Evolutionary conservation across 495 filamentous ascomycete genomes (phyloP), one percentile per base, ranked within the genome.

Genomic region (Penicillium canescens): DNA sequence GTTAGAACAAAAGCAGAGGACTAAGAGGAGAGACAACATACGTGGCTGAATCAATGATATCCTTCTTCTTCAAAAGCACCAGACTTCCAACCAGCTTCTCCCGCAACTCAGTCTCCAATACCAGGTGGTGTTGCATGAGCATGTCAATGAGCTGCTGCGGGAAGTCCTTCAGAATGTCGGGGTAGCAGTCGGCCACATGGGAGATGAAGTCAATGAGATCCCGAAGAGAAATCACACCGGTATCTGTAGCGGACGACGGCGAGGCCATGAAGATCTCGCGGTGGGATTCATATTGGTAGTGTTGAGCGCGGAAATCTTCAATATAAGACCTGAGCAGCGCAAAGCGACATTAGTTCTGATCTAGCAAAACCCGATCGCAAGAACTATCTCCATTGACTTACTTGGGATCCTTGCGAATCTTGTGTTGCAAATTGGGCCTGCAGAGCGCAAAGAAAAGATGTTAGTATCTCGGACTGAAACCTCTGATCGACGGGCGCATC

Each of bases 81-180:
- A 99, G 74, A 66, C 90, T 95, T 28, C 91, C 90, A 1, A 98
- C 93, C 50, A 98, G 80, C 78, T 98, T 98, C 63, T 97, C 95
- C 9, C 95, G 80, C 46, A 98, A 70, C 34, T 97, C 92, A 16
- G 80, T 72, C 62, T 92, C 86, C 18, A 99, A 76, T 2, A 84
- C 78, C 23, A 84, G 81, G 76, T 98, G 93, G 67, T 98, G 89
- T 33, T 85, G 76, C 46, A 80, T 82, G 37, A 99, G 72, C 56
- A 98, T 83, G 35, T 86, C 78, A 54, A 88, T 89, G 18, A 99
- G 77, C 57, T 96, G 88, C 46, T 87, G 81, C 13, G 90, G 85
- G 65, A 96, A 98, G 4, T 79, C 71, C 44, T 83, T 80, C 12
- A 90, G 88, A 56, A 91, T 79, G 21, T 84, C 80, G 21, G 93